Conservation (phyloP, 345 rosid genomes). For the Lumnitzera littorea region DNA sequence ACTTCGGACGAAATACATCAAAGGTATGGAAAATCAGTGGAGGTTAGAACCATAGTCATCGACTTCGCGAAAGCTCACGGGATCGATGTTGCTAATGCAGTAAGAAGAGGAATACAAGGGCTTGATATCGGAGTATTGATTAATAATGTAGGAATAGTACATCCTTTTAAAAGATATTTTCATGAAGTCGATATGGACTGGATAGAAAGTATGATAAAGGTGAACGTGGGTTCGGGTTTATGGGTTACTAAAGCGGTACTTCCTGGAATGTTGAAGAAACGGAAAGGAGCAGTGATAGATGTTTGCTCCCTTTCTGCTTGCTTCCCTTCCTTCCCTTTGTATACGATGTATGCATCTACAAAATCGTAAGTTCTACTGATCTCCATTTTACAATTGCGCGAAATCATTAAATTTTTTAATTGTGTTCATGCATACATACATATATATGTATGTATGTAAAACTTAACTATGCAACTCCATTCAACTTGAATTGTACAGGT, state of each 20-base stretch:
- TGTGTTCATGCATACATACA: too few relatives aligned
- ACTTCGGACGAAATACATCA: slow-evolving; percentile 16
- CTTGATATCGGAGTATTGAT: slow-evolving; percentile 31
- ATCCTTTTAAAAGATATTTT: slow-evolving; percentile 29
- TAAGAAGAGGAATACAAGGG: slow-evolving; percentile 14
- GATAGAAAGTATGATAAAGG: slow-evolving; percentile 25
- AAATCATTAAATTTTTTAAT: too few relatives aligned
- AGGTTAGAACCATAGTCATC: slow-evolving; percentile 24
- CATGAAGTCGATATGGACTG: slow-evolving; percentile 31
- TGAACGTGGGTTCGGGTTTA: slow-evolving; percentile 26
- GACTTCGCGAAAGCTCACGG: slow-evolving; percentile 14
- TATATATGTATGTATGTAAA: too few relatives aligned
- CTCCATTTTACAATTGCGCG: too few relatives aligned
- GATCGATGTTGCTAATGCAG: slow-evolving; percentile 25
- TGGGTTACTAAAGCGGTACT: slow-evolving; percentile 24
- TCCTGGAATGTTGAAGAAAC: slow-evolving; percentile 29
- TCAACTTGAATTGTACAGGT: slow-evolving; percentile 16
- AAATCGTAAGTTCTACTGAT: not conserved
- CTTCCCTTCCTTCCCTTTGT: slow-evolving; percentile 27
- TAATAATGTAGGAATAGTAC: slow-evolving; percentile 30
- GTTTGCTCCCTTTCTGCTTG: slow-evolving; percentile 25
- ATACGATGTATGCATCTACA: not conserved
- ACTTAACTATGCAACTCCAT: too few relatives aligned
- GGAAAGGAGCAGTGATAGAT: slow-evolving; percentile 30
- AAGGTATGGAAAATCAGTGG: slow-evolving; percentile 8